A percentile compares a stretch with the other conserved stretches of the same genome.
Conservation (phyloP, 2,329 filamentous ascomycete genomes). For the Cladosporium sp. region DNA sequence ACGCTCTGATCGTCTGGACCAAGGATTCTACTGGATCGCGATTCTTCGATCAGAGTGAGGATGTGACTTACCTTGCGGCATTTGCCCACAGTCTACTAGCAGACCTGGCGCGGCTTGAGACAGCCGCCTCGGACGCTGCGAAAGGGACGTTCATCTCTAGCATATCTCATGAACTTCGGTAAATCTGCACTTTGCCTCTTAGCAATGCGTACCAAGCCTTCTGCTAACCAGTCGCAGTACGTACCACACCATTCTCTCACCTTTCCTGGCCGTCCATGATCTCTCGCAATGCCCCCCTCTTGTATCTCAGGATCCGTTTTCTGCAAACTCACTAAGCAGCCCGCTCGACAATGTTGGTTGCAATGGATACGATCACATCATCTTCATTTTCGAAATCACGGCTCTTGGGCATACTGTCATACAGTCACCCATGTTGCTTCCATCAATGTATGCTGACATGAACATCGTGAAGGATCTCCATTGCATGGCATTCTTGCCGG, state of each 20-base stretch:
- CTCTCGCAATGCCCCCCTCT: not conserved
- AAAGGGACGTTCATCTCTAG: conserved; percentile 50
- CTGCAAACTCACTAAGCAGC: not conserved
- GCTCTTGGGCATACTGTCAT: not conserved
- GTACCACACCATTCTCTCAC: not conserved
- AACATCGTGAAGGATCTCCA: conserved; percentile 33
- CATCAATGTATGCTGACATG: not conserved
- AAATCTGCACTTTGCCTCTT: too few species aligned
- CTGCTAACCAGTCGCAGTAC: not conserved
- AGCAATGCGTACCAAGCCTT: not conserved
- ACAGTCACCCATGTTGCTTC: not conserved
- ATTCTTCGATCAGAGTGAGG: conserved; percentile 32
- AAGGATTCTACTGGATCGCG: conserved; percentile 30
- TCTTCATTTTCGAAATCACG: not conserved
- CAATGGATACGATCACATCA: too few species aligned
- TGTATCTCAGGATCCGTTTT: too few species aligned
- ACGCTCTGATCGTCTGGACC: conserved; percentile 34
- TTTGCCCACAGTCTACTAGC: conserved; percentile 38
- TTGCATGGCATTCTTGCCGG: conserved; percentile 44
- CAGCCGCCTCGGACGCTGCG: conserved; percentile 39
- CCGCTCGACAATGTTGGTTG: too few species aligned
- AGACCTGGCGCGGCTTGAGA: conserved; percentile 35
- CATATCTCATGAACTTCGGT: conserved; percentile 46
- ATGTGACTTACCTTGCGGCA: conserved; percentile 34
- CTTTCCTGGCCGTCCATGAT: too few species aligned